Evolutionary conservation across 495 filamentous ascomycete species (phyloP).

Genomic region (Penicillium coffeae): DNA sequence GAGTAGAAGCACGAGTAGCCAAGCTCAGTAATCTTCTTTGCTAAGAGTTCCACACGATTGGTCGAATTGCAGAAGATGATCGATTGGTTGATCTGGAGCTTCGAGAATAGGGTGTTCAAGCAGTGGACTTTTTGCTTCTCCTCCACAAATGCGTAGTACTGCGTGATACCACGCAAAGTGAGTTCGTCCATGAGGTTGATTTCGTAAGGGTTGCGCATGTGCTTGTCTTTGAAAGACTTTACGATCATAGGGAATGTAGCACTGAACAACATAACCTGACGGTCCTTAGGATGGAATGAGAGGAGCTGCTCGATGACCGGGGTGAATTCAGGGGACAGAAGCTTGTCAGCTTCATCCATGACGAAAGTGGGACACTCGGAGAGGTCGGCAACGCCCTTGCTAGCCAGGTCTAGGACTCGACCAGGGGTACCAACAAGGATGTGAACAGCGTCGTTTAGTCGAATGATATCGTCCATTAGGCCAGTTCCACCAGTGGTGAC

Average conservation of each 20-base stretch:
- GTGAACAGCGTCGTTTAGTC: constrained; percentile 88
- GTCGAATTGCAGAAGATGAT: constrained; percentile 99
- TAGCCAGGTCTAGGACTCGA: constrained; percentile 88
- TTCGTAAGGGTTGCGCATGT: constrained; percentile 92
- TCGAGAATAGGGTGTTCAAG: constrained; percentile 96
- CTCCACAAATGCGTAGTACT: constrained; percentile 98
- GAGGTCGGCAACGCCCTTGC: constrained; percentile 93
- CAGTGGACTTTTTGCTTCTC: constrained; percentile 99
- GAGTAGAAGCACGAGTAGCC: constrained; percentile 99
- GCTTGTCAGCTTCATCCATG: constrained; percentile 98
- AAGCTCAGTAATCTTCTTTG: constrained; percentile 98
- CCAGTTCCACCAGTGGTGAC: constrained; percentile 95
- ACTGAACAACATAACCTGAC: constrained; percentile 98
- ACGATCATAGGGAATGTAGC: constrained; percentile 96
- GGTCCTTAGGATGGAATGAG: constrained; percentile 88
- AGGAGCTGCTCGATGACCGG: constrained; percentile 94
- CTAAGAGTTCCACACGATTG: constrained; percentile 92
- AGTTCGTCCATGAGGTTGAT: constrained; percentile 99
- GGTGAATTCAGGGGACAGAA: constrained; percentile 94
- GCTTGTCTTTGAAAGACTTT: constrained; percentile 97
- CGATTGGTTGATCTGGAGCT: constrained; percentile 99
- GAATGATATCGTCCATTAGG: constrained; percentile 94
- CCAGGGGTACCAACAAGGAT: constrained; percentile 97
- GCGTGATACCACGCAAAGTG: constrained; percentile 94
- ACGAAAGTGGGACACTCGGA: constrained; percentile 95